These are phyloP conservation scores for Penicillium alfredii DNA, from an alignment of 495 filamentous ascomycete genomes.

Conservation along the genomic window DNA sequence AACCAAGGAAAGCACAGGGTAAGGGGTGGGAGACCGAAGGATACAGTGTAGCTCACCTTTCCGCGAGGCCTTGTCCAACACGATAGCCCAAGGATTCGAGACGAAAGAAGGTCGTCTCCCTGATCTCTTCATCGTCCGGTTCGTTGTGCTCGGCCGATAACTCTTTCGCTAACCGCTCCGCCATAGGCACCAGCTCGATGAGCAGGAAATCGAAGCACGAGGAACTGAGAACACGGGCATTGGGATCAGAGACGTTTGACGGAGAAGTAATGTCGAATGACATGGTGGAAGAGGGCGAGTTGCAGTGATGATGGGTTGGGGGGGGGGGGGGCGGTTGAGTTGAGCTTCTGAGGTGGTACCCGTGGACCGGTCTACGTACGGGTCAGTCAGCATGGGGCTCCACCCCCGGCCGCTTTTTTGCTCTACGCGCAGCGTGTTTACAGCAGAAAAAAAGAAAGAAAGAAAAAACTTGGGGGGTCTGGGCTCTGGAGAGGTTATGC, in stretches of 20 bases:
- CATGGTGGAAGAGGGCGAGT: conserved; percentile 45
- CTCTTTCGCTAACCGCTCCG: conserved; percentile 62
- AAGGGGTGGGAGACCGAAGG: neutral
- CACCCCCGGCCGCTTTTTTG: too few species aligned
- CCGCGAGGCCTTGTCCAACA: conserved; percentile 87
- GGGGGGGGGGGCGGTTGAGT: conserved; percentile 2
- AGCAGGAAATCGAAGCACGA: conserved; percentile 88
- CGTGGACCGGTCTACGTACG: too few species aligned
- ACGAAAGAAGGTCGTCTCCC: conserved; percentile 76
- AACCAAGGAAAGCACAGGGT: neutral
- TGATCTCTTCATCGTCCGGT: conserved; percentile 69
- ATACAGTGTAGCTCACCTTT: conserved; percentile 82
- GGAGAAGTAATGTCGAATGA: conserved; percentile 69
- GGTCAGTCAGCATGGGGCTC: too few species aligned
- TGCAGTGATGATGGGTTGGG: too few species aligned
- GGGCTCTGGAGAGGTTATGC: too few species aligned
- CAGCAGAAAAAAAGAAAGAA: too few species aligned
- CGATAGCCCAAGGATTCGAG: conserved; percentile 85
- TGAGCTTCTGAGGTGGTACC: too few species aligned
- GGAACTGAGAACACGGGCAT: conserved; percentile 67
- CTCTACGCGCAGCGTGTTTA: too few species aligned
- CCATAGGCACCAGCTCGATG: conserved; percentile 94
- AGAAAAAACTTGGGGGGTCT: too few species aligned
- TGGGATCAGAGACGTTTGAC: conserved; percentile 69
- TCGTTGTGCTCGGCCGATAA: conserved; percentile 27